Base-by-base conservation (phyloP, 345 rosid genomes). In the Streptanthus diversifolius region DNA sequence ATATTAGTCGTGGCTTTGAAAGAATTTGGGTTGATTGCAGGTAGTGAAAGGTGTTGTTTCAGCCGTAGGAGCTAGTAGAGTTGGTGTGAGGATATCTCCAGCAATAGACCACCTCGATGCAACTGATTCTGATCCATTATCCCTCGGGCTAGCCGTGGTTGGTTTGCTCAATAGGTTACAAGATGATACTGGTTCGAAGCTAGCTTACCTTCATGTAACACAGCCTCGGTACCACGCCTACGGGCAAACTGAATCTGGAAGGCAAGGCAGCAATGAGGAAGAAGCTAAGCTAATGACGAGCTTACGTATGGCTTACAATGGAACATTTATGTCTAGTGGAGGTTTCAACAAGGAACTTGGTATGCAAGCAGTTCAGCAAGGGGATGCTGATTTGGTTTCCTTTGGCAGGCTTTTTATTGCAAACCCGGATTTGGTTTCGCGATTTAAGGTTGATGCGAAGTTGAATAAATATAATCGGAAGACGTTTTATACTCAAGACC, bases 101-200 rank as follows among this genome's bases (percentile, higher is more conserved):
- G 92, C 97, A n/a, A 86, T 87, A 25, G 92, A 88, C 73, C 86
- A 88, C 71, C 81, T 82, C 4, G 97, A 93, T 25, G 96, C 91
- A 63, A 76, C 76, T n/a, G 97, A 84, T 80, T 86, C 98, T 10
- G 79, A 92, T 63, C 95, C 95, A n/a, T 83, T 85, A 15, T 30
- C 56, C 48, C 86, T 93, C 14, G 98, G 96, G 21, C 72, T 86
- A 44, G 84, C 87, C 0, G 86, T 93, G 60, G 71, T 86, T 25
- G 84, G 76, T 44, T 70, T 89, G 63, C 68, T 93, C 5, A 89
- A 93, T 81, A 83, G 79, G 63, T 80, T 90, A 24, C 93, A 90
- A 29, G 18, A 41, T 4, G 69, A 68, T 2, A 5, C 73, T n/a
- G 87, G 95, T 15, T 64, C 82, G 7, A 84, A 83, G 33, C 91